Evolutionary conservation across 805 yeast species (phyloP), one percentile per base, ranked within the genome.

Genomic region (Kurtzmaniella cleridarum): DNA sequence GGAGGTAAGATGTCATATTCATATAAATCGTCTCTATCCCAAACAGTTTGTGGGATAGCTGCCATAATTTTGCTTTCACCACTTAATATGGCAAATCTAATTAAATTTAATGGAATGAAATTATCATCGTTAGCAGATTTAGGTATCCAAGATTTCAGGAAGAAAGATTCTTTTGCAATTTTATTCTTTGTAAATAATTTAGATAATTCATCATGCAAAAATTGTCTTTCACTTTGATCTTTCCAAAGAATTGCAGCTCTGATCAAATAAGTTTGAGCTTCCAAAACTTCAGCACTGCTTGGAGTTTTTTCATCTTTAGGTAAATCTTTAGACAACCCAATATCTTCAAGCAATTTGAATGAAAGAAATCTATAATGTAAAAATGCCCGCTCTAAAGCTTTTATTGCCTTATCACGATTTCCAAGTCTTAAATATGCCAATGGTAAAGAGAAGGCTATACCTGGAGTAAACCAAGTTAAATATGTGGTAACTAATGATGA

Each of bases 1-100:
- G 95, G 93, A 2, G 95, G 90, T 16, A 84, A 55, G 2, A 82
- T 73, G 56, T 84, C 95, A 52, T 74, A 84, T 47, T 84, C 95
- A 51, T 66, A 78, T 12, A 79, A 69, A 40, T 81, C 82, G 39
- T 79, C 69, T 18, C 73, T 54, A 2, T 73, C 71, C 84, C 88
- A 84, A 17, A 82, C 68, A 2, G 59, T 48, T 18, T 68, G 51
- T 1, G 95, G 95, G 17, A 84, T 66, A 46, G 76, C 74, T 1
- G 86, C 85, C 84, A 84, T 78, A 1, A 81, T 71, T 31, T 77
- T 72, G 17, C 77, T 78, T 55, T 84, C 93, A 13, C 84, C 85
- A 0, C 89, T 80, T 31, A 84, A 58, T 26, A 84, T 70, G 2
- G 79, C 81, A 57, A 83, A 82, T 41, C 95, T 68, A 10, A 84